Base-by-base conservation (phyloP, 202 grass and related monocot species). In the Panicum virgatum region DNA sequence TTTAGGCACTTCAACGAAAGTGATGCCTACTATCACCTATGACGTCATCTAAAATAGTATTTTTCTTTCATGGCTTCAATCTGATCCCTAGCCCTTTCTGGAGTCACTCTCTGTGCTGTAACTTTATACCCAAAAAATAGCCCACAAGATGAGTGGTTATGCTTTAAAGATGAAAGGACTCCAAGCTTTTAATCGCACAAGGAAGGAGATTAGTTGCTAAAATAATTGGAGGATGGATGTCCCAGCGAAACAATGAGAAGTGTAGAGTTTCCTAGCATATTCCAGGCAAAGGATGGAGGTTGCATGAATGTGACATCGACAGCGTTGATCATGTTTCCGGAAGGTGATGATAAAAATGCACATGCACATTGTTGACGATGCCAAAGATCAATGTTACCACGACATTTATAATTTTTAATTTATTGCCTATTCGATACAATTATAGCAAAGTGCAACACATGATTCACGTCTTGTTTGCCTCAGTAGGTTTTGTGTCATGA, bases 1-100 rank as follows among this genome's bases (percentile, higher is more conserved):
- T 75, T 29, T 25, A 56, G 23, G 34, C 46, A 66, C 61, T 57
- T 76, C 26, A 30, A 66, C n/a, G 47, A 76, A 76, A 76, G 39
- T 53, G 40, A 67, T 76, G 12, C 39, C 25, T 57, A 30, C 14
- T 19, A 46, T 36, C 53, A 60, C 20, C 20, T 23, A 20, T 27
- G 42, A 39, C 43, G 56, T 62, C 54, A 51, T 62, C 52, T 47
- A 72, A 25, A 25, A 18, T 32, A 60, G 36, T 18, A 9, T 66
- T 26, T 54, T 53, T 0, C 23, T 32, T 40, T 57, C 27, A 44
- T 66, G 5, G 6, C 25, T 32, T 44, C 51, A 30, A 1, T 30
- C 20, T 52, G 34, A 56, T 62, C 4, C 1, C 3, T 12, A 60
- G 45, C 70, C 36, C 15, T 83, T 83, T 83, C 46, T 5, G 2